Conservation (phyloP, 2,329 filamentous ascomycete genomes). For the Xylaria sp. region DNA sequence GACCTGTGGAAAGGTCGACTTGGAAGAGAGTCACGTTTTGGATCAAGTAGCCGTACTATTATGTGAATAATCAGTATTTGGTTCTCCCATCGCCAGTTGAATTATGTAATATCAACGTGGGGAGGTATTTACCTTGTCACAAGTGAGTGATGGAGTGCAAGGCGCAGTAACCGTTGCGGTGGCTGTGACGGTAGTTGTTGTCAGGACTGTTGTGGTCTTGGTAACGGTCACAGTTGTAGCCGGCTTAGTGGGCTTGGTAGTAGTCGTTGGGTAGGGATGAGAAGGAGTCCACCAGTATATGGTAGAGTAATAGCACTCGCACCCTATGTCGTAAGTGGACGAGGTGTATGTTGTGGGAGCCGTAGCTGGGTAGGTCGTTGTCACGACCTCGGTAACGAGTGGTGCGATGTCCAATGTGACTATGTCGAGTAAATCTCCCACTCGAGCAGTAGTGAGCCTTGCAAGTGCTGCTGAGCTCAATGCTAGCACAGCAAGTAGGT, state of each 20-base stretch:
- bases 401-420: slow-evolving; percentile 22
- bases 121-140: slow-evolving; percentile 18
- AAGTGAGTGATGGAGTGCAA: slow-evolving; percentile 27
- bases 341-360: slow-evolving; percentile 33
- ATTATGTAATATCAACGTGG: background rate
- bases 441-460: slow-evolving; percentile 14
- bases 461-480: slow-evolving; percentile 13
- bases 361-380: slow-evolving; percentile 30
- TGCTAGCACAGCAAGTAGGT: slow-evolving; percentile 8
- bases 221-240: slow-evolving; percentile 27
- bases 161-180: slow-evolving; percentile 29
- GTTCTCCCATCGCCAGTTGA: background rate
- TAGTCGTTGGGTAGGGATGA: slow-evolving; percentile 7
- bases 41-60: slow-evolving; percentile 35
- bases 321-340: slow-evolving; percentile 28
- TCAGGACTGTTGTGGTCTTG: slow-evolving; percentile 25
- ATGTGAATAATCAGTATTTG: slow-evolving; percentile 3
- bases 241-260: slow-evolving; percentile 1
- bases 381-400: slow-evolving; percentile 27
- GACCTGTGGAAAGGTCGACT: slow-evolving; percentile 31
- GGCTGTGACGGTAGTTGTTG: slow-evolving; percentile 24
- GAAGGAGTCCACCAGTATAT: slow-evolving; percentile 34
- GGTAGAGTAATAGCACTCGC: slow-evolving; percentile 33
- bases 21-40: slow-evolving; percentile 29
- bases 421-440: slow-evolving; percentile 15